These are phyloP conservation scores for Pelargonium myrrhifolium DNA, from an alignment of 441 rosid species.

Conservation along the genomic window DNA sequence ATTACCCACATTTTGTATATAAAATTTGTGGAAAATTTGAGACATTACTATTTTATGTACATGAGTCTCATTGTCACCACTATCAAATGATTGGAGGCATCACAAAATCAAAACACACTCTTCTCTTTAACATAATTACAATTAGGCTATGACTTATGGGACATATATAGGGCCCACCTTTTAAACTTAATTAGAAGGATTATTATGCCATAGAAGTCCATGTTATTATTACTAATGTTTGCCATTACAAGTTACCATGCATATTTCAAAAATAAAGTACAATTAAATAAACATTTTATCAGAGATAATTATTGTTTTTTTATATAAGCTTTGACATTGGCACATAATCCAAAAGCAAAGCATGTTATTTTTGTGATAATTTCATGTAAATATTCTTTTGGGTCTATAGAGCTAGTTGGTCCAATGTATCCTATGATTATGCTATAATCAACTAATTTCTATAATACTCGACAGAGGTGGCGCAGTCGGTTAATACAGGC, in stretches of 20 bases:
- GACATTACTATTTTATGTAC: too few relatives aligned
- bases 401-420: background rate
- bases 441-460: background rate
- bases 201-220: background rate
- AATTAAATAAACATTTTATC: background rate
- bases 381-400: background rate
- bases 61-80: background rate
- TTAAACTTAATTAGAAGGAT: background rate
- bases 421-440: background rate
- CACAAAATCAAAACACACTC: background rate
- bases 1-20: too few relatives aligned
- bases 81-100: background rate
- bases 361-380: background rate
- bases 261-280: background rate
- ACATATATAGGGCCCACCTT: background rate
- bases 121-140: background rate
- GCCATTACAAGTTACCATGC: conserved; percentile 6
- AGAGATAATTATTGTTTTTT: background rate
- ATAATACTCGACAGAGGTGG: too few relatives aligned
- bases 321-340: background rate
- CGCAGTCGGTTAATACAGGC: too few relatives aligned
- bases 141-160: background rate
- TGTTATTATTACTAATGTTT: conserved; percentile 4
- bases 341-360: conserved; percentile 1
- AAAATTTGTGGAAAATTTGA: too few relatives aligned